phyloP scores from a whole-genome alignment of 352 stramenopile species.

The Blastocystis sp. region DNA sequence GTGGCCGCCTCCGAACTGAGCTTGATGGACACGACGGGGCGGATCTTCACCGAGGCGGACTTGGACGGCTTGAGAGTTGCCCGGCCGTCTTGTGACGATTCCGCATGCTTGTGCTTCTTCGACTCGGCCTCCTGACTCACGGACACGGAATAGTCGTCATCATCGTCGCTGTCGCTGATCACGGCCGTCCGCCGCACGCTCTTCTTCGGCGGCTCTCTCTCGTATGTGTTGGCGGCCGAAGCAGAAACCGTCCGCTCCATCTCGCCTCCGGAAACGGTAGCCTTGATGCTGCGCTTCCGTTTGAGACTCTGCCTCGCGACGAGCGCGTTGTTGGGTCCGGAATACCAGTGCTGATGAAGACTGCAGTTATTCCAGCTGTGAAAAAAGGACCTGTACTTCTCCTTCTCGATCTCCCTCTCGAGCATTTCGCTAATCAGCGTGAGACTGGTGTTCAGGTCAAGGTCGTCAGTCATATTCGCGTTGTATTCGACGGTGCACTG shows the following conservation, averaged over 20 bases:
- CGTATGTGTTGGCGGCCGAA: background rate
- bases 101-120: constrained; percentile 19
- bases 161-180: constrained; percentile 19
- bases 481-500: constrained; percentile 18
- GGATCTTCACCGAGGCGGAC: background rate
- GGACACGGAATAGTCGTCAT: constrained; percentile 1
- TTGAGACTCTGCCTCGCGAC: background rate
- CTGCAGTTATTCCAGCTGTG: constrained; percentile 41
- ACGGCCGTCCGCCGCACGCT: background rate
- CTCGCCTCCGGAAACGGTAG: background rate
- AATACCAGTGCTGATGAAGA: constrained; percentile 55
- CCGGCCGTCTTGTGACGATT: background rate
- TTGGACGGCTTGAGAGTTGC: background rate
- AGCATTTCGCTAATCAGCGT: constrained; percentile 27
- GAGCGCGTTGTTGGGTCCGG: background rate
- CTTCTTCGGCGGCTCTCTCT: background rate
- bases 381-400: constrained; percentile 41
- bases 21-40: background rate
- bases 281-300: constrained; percentile 9
- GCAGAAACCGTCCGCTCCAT: background rate
- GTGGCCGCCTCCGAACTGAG: background rate
- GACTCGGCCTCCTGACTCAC: background rate
- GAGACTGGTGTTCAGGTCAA: constrained; percentile 22
- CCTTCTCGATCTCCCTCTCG: constrained; percentile 58
- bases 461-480: background rate